phyloP scores from a whole-genome alignment of 2,329 filamentous ascomycete species.

The Aspergillus fumigatiaffinis region DNA sequence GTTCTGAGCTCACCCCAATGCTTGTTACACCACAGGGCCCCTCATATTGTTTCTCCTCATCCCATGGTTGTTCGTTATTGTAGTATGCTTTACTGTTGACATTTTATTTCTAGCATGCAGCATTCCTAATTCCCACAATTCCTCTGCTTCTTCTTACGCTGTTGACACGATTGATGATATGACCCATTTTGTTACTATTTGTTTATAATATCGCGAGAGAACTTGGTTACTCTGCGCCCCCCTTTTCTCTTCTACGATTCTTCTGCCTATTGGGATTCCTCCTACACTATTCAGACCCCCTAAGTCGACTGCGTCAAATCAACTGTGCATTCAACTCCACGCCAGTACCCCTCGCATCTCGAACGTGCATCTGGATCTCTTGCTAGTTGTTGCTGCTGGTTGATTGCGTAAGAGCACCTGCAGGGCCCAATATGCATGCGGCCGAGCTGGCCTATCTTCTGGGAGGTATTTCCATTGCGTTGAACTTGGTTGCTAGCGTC shows the following conservation, averaged over 20 bases:
- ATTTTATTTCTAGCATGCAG: not conserved
- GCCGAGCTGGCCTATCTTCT: constrained; percentile 19
- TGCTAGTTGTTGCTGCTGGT: not conserved
- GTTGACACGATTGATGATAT: not conserved
- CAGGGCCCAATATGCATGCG: constrained; percentile 15
- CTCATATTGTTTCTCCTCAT: constrained; percentile 1
- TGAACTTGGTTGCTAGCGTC: constrained; percentile 23
- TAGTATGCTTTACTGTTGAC: not conserved
- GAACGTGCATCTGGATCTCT: not conserved
- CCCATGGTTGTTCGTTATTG: not conserved
- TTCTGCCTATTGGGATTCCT: not conserved
- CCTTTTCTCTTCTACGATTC: not conserved
- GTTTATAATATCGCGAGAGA: not conserved
- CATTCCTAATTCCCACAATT: not conserved
- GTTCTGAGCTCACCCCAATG: constrained; percentile 3
- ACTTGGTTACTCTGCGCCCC: not conserved
- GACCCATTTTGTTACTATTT: not conserved
- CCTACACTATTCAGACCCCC: not conserved
- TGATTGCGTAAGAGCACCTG: constrained; percentile 1
- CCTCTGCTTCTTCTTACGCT: not conserved
- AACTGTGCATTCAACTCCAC: not conserved
- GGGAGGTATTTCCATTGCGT: constrained; percentile 20
- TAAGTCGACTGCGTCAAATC: not conserved
- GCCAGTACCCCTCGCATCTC: not conserved
- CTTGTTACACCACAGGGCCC: constrained; percentile 1